Conservation (phyloP, 1,139 yeast species). For the Candida glucosophila region DNA sequence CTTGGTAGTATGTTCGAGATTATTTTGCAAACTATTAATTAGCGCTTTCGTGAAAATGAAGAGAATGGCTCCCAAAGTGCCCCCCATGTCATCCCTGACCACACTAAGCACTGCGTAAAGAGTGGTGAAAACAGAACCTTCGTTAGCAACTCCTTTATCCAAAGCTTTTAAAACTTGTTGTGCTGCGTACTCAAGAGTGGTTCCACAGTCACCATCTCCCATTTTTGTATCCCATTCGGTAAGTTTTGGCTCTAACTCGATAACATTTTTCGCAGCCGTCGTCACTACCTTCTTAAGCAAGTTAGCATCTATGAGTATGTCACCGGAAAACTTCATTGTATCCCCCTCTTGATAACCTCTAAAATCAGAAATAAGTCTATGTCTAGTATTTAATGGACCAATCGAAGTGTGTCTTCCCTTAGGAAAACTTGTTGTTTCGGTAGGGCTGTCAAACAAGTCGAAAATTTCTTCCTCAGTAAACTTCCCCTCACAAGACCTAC, state of each 20-base stretch:
- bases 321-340: slow-evolving; percentile 12
- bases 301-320: slow-evolving; percentile 22
- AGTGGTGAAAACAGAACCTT: slow-evolving; percentile 15
- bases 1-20: slow-evolving; percentile 8
- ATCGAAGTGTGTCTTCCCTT: background rate
- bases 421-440: slow-evolving; percentile 15
- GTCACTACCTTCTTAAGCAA: slow-evolving; percentile 19
- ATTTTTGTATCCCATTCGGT: slow-evolving; percentile 43
- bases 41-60: slow-evolving; percentile 39
- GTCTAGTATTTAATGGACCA: slow-evolving; percentile 1
- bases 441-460: slow-evolving; percentile 27
- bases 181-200: slow-evolving; percentile 37
- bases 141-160: slow-evolving; percentile 11
- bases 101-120: slow-evolving; percentile 29
- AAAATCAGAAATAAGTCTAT: slow-evolving; percentile 28
- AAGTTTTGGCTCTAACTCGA: slow-evolving; percentile 35
- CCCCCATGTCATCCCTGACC: slow-evolving; percentile 46
- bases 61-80: slow-evolving; percentile 42
- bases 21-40: slow-evolving; percentile 20
- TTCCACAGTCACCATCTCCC: slow-evolving; percentile 50
- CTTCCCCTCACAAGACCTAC: slow-evolving; percentile 19
- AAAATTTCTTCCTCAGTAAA: slow-evolving; percentile 26
- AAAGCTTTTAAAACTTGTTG: slow-evolving; percentile 25
- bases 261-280: slow-evolving; percentile 29
- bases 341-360: slow-evolving; percentile 19